A percentile compares a stretch with the other conserved stretches of the same genome.
These are phyloP conservation scores for Lactarius akahatsu DNA, from an alignment of 768 basidiomycete genomes.

Conservation along the genomic window DNA sequence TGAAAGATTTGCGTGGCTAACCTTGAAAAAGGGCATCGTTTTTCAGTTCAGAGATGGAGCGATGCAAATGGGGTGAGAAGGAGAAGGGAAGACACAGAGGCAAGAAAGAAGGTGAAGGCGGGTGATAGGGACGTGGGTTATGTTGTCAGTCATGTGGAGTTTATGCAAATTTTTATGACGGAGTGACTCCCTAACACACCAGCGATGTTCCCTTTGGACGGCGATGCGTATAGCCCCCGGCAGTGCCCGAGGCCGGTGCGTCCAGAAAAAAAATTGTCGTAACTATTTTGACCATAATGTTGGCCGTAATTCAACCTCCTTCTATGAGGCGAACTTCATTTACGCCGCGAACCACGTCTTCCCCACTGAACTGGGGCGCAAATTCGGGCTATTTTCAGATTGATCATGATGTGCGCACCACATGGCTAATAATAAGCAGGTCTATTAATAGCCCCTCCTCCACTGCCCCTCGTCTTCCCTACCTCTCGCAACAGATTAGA, in stretches of 20 bases:
- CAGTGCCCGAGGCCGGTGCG: no score
- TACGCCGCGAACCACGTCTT: neutral
- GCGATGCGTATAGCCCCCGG: no score
- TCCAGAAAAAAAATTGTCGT: neutral
- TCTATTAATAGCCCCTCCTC: neutral
- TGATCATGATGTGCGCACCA: neutral
- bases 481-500: neutral
- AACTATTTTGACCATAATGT: no score
- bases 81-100: neutral
- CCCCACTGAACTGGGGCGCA: neutral
- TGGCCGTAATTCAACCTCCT: neutral
- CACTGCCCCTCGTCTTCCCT: no score
- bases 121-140: neutral
- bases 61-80: neutral
- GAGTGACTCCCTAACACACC: neutral
- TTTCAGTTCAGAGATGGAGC: neutral
- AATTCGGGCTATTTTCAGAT: neutral
- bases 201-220: no score
- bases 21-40: constrained; percentile 1
- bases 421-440: neutral
- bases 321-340: neutral
- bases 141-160: neutral
- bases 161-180: neutral
- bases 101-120: neutral
- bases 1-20: neutral